Conservation (phyloP, 2,329 filamentous ascomycete species). For the Sporothrix schenckii region DNA sequence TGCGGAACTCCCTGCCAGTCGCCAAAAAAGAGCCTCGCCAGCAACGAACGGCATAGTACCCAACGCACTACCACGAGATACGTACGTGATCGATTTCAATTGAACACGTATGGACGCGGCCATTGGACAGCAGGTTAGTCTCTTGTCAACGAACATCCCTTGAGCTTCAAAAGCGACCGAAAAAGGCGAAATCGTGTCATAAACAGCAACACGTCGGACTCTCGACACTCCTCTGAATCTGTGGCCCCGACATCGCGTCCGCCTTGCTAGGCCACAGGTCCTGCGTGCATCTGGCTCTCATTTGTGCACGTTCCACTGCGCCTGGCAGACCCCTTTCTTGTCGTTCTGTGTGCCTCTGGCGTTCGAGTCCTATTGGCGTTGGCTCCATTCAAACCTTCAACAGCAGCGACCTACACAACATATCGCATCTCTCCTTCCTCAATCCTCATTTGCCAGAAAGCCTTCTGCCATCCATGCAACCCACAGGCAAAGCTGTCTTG, state of each 20-base stretch:
- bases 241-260: conserved; percentile 21
- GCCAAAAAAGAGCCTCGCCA: neutral
- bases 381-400: neutral
- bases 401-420: neutral
- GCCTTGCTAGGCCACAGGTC: neutral
- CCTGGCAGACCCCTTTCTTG: neutral
- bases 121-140: neutral
- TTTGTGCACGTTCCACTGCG: conserved; percentile 17
- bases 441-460: neutral
- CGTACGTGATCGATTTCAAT: neutral
- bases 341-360: neutral
- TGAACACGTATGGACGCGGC: neutral
- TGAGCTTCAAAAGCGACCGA: neutral
- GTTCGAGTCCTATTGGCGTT: neutral
- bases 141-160: neutral
- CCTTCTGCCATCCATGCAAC: neutral
- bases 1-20: neutral
- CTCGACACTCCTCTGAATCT: neutral
- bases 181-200: neutral
- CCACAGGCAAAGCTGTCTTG: conserved; percentile 3
- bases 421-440: neutral
- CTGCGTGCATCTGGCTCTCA: neutral
- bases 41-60: neutral
- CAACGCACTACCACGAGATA: neutral
- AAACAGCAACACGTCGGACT: neutral